Evolutionary conservation across 1,284 basidiomycete genomes (phyloP).

Genomic region (Dichomitus squalens): DNA sequence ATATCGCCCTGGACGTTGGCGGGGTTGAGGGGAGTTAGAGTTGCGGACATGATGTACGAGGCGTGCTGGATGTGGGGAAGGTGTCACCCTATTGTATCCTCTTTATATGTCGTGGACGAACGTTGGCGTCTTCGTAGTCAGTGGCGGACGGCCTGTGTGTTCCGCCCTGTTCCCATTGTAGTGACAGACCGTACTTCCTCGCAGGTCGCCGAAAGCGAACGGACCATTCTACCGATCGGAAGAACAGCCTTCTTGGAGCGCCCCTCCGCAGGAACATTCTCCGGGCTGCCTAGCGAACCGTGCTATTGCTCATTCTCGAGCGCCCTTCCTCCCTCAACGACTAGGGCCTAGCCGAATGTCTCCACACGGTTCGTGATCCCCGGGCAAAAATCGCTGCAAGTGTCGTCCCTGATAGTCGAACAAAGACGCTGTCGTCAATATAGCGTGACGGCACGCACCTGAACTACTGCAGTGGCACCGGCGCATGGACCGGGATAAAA

Average conservation of each 20-base stretch:
- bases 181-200: not conserved
- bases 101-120: not conserved
- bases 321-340: not conserved
- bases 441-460: too few relatives aligned
- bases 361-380: too few relatives aligned
- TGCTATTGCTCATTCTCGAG: not conserved
- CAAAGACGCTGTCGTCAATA: too few relatives aligned
- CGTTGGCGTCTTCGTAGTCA: too few relatives aligned
- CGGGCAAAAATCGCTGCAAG: too few relatives aligned
- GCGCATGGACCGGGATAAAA: too few relatives aligned
- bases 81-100: not conserved
- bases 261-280: not conserved
- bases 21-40: slow-evolving; percentile 31
- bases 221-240: not conserved
- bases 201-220: not conserved
- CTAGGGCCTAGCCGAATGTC: too few relatives aligned
- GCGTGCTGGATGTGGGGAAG: not conserved
- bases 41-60: slow-evolving; percentile 11
- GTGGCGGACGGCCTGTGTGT: not conserved
- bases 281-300: not conserved
- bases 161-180: not conserved
- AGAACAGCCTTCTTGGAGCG: not conserved
- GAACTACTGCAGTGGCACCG: too few relatives aligned
- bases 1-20: slow-evolving; percentile 53
- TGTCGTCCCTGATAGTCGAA: not conserved